Percentiles rank a stretch among this genome's conserved stretches.
Evolutionary conservation across 768 basidiomycete genomes (phyloP).

Genomic region (Royoungia palumana): DNA sequence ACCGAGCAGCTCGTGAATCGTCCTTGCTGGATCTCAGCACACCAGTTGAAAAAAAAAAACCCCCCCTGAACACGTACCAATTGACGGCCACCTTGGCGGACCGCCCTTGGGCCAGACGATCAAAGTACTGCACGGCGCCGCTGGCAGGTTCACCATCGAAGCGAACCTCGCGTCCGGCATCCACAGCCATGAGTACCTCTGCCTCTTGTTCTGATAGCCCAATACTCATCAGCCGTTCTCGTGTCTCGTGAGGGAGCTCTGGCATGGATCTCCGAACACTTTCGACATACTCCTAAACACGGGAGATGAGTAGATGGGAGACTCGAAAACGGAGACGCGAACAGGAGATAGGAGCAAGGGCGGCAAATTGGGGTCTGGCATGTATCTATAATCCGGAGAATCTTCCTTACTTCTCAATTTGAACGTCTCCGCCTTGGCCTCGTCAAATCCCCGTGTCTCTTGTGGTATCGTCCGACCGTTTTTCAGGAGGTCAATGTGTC

Average conservation of each 20-base stretch:
- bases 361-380: slow-evolving; percentile 95
- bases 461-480: slow-evolving; percentile 51
- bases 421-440: slow-evolving; percentile 76
- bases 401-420: slow-evolving; percentile 86
- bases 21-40: slow-evolving; percentile 46
- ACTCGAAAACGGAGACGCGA: slow-evolving; percentile 6
- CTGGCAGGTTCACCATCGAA: slow-evolving; percentile 53
- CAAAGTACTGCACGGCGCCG: slow-evolving; percentile 78
- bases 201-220: slow-evolving; percentile 62
- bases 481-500: slow-evolving; percentile 65
- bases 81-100: slow-evolving; percentile 76
- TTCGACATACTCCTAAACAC: slow-evolving; percentile 59
- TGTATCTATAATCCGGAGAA: slow-evolving; percentile 94
- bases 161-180: slow-evolving; percentile 57
- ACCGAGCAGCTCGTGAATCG: slow-evolving; percentile 84
- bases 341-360: slow-evolving; percentile 59
- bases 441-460: slow-evolving; percentile 91
- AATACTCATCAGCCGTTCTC: slow-evolving; percentile 51
- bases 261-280: slow-evolving; percentile 56
- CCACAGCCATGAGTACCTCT: slow-evolving; percentile 73
- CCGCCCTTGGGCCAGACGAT: slow-evolving; percentile 52
- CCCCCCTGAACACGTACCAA: slow-evolving; percentile 54
- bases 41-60: no score
- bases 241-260: slow-evolving; percentile 67
- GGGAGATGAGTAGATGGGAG: not conserved